Evolutionary conservation across 441 rosid species (phyloP), one percentile per base, ranked within the genome.

Genomic region (Croton laevigatus): DNA sequence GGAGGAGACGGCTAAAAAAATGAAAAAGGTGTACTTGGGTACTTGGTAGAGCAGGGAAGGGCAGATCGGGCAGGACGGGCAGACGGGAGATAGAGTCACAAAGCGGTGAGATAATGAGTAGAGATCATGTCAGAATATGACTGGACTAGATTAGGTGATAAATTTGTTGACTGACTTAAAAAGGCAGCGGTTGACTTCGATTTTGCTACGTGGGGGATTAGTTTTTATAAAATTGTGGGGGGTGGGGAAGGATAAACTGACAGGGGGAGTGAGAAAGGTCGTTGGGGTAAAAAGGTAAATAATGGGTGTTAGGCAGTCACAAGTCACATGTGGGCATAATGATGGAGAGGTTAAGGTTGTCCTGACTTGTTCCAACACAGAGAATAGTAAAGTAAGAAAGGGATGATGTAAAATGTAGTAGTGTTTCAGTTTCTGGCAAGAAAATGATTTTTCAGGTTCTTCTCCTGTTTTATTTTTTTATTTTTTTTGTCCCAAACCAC

Each of bases 331-430:
- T 67, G 66, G 57, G 32, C 64, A 52, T 59, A 1, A 70, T 74
- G 75, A 77, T 72, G 82, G 68, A 63, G 79, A 74, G 71, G 82
- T 83, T 78, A 76, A 83, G 84, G 84, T 74, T 83, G 86, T 80
- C 82, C 17, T 65, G 64, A 42, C 68, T 59, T 74, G 78, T 80
- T 70, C 81, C 82, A 78, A 72, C 81, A 80, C 67, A 58, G 70
- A 65, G 57, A 20, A 58, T 45, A 42, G 71, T 45, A 54, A 71
- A 76, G 74, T 55, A 62, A 49, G n/a, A 51, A 70, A 73, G 34
- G n/a, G 42, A 59, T 66, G 73, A 60, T 71, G 76, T 68, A 65
- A 66, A 62, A 27, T 27, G 32, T 27, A 27, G 32, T 27, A 27
- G 32, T 72, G 79, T 54, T 27, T 63, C 48, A 70, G 77, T 71